These are phyloP conservation scores for Arbutus unedo DNA, from an alignment of 148 eudicot genomes.

Conservation along the genomic window DNA sequence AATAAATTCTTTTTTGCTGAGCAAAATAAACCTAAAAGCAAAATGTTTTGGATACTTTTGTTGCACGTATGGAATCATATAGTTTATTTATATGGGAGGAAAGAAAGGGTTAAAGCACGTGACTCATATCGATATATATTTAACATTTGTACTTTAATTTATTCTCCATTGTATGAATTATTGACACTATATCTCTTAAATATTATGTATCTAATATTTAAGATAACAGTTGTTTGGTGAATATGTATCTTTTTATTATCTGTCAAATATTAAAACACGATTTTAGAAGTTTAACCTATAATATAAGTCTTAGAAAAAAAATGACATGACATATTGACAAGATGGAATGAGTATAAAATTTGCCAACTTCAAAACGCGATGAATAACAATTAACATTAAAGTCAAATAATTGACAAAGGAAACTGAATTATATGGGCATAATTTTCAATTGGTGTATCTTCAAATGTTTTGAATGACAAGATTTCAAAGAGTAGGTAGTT, in stretches of 20 bases:
- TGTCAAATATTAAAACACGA: too few relatives aligned
- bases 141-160: too few relatives aligned
- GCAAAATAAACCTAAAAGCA: too few relatives aligned
- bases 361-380: background rate
- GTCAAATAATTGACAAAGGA: background rate
- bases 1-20: too few relatives aligned
- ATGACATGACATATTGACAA: background rate
- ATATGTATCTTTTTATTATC: too few relatives aligned
- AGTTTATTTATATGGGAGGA: too few relatives aligned
- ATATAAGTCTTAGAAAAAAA: background rate
- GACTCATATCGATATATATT: too few relatives aligned
- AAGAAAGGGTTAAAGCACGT: too few relatives aligned
- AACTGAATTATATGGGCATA: background rate
- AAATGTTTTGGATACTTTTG: too few relatives aligned
- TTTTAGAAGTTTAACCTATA: background rate
- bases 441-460: background rate
- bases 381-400: background rate
- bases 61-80: too few relatives aligned
- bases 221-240: too few relatives aligned
- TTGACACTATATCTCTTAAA: background rate
- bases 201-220: background rate
- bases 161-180: too few relatives aligned
- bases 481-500: background rate
- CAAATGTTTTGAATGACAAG: background rate
- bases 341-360: background rate